Percentiles rank a stretch among this genome's conserved stretches.
Evolutionary conservation across 805 yeast species (phyloP).

Genomic region (Lachancea quebecensis): DNA sequence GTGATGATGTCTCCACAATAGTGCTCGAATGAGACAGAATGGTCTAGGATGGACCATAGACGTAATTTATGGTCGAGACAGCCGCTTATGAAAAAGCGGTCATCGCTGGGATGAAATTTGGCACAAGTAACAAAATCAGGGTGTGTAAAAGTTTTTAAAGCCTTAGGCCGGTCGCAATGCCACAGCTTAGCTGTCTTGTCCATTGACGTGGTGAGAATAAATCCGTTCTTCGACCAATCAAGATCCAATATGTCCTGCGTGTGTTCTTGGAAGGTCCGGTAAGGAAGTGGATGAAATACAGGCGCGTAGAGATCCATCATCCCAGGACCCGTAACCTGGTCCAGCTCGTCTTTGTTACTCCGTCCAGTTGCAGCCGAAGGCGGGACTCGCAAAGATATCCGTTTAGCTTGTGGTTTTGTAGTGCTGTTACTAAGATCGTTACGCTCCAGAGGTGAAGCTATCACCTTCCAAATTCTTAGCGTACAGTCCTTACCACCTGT

Average conservation of each 20-base stretch:
- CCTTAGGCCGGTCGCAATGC: conserved; percentile 65
- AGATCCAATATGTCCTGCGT: conserved; percentile 61
- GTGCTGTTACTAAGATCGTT: conserved; percentile 33
- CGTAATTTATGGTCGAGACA: conserved; percentile 69
- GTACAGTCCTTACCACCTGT: conserved; percentile 73
- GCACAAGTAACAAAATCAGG: conserved; percentile 80
- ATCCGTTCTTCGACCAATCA: conserved; percentile 86
- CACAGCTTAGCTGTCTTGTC: conserved; percentile 78
- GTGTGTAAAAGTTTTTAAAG: conserved; percentile 60
- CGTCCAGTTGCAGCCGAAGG: neutral
- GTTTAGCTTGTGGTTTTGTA: conserved; percentile 4
- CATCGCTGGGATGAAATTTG: conserved; percentile 78
- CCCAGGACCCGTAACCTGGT: neutral
- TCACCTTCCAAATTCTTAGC: conserved; percentile 72
- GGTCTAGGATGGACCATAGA: conserved; percentile 81
- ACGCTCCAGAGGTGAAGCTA: conserved; percentile 65
- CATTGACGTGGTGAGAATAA: conserved; percentile 72
- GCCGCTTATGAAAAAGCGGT: conserved; percentile 77
- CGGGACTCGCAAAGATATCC: neutral
- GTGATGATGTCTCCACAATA: conserved; percentile 66
- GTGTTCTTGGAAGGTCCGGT: conserved; percentile 58
- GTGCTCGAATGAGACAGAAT: conserved; percentile 50
- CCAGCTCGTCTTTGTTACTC: neutral
- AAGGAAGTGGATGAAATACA: conserved; percentile 65
- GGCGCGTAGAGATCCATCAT: conserved; percentile 48